These are phyloP conservation scores for Lachancea sp. DNA, from an alignment of 805 yeast genomes.

Conservation along the genomic window DNA sequence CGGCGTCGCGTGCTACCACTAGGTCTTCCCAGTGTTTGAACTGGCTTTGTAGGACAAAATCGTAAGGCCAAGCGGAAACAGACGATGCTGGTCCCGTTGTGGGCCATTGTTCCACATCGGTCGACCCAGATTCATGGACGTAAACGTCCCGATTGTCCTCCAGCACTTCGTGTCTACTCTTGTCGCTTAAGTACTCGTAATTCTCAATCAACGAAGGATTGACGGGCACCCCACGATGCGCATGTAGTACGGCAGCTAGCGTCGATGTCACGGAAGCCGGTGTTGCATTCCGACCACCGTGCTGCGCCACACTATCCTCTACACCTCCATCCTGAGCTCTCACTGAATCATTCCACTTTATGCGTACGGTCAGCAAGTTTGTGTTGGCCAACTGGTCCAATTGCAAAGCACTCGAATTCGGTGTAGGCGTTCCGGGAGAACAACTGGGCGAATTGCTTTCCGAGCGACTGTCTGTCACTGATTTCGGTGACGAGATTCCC, in stretches of 20 bases:
- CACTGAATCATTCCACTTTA: conserved; percentile 14
- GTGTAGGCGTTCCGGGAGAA: conserved; percentile 3
- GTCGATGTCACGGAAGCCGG: not conserved
- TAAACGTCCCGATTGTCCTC: conserved; percentile 18
- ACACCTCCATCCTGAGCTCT: not conserved
- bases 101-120: conserved; percentile 11
- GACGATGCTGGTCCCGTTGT: not conserved
- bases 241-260: conserved; percentile 11
- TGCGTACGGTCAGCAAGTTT: conserved; percentile 22
- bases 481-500: not conserved
- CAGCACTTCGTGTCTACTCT: conserved; percentile 17
- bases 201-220: conserved; percentile 24
- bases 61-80: conserved; percentile 17
- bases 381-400: conserved; percentile 29
- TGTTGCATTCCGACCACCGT: no score
- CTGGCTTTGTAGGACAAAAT: conserved; percentile 23
- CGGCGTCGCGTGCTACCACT: conserved; percentile 10
- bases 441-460: not conserved
- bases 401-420: conserved; percentile 7
- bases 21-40: conserved; percentile 18
- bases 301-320: not conserved
- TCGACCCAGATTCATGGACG: conserved; percentile 21
- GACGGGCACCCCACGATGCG: conserved; percentile 18
- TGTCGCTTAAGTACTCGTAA: conserved; percentile 27
- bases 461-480: not conserved